Percentiles rank a stretch among this genome's conserved stretches.
phyloP scores from a whole-genome alignment of 495 filamentous ascomycete species.

The Penicillium antarcticum region DNA sequence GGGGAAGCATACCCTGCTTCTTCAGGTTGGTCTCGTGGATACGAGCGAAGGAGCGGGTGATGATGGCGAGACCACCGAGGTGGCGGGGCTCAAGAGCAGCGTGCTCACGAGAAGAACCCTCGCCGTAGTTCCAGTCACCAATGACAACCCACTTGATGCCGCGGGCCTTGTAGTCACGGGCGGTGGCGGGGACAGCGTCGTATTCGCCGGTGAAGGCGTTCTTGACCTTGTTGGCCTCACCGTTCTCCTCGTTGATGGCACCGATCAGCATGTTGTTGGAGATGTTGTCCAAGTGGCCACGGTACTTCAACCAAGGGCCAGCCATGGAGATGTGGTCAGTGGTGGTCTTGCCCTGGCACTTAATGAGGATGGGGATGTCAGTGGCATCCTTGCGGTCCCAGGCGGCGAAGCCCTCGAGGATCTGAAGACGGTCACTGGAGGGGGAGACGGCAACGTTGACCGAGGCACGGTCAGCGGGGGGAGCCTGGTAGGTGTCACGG shows the following conservation, averaged over 20 bases:
- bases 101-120: constrained; percentile 96
- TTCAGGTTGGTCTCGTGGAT: constrained; percentile 99
- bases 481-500: constrained; percentile 94
- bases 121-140: constrained; percentile 99
- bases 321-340: constrained; percentile 99
- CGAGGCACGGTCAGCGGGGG: constrained; percentile 69
- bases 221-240: constrained; percentile 97
- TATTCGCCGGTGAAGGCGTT: constrained; percentile 81
- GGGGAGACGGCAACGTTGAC: constrained; percentile 85
- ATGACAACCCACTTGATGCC: constrained; percentile 96
- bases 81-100: constrained; percentile 96
- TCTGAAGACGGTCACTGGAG: constrained; percentile 86
- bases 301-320: constrained; percentile 99
- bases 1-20: constrained; percentile 99
- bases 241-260: constrained; percentile 92
- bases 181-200: constrained; percentile 87
- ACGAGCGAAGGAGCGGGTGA: constrained; percentile 93
- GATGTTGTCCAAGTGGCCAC: constrained; percentile 99
- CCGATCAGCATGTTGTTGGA: constrained; percentile 99
- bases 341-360: constrained; percentile 96
- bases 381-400: constrained; percentile 95
- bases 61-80: constrained; percentile 95
- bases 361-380: constrained; percentile 93
- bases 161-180: constrained; percentile 97
- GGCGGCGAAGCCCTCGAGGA: constrained; percentile 77